Evolutionary conservation across 306 rosid genomes (phyloP).

Genomic region (Macrotyloma uniflorum): DNA sequence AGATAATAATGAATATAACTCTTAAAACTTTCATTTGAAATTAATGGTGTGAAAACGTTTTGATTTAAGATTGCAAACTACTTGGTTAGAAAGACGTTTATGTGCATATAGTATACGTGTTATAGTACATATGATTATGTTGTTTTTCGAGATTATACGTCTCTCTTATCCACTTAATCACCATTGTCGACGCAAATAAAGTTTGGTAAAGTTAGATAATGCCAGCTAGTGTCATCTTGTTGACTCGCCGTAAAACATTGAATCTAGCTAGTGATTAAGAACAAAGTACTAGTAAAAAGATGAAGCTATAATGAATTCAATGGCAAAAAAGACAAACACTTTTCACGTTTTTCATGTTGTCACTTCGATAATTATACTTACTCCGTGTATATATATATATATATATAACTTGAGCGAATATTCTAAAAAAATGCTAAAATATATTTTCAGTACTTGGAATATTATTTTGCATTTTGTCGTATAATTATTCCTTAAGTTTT

Average conservation of each 20-base stretch:
- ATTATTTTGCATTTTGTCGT: background rate
- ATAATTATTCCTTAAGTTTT: background rate
- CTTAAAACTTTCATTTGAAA: background rate
- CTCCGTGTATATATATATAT: background rate
- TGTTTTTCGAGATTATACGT: background rate
- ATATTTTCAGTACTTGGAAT: background rate
- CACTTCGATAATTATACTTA: background rate
- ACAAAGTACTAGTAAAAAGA: background rate
- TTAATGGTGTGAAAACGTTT: background rate
- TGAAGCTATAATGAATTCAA: background rate
- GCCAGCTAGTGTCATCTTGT: background rate
- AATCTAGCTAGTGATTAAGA: background rate
- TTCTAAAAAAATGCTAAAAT: background rate
- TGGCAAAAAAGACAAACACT: background rate
- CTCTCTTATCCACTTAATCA: background rate
- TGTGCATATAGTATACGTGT: background rate
- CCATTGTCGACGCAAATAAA: background rate
- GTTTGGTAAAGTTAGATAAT: conserved; percentile 12
- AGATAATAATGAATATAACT: no score
- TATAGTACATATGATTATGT: background rate
- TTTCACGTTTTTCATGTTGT: conserved; percentile 14
- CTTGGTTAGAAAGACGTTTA: background rate
- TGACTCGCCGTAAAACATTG: conserved; percentile 5
- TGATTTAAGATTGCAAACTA: background rate
- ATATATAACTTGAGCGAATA: background rate